Percentiles rank a stretch among this genome's conserved stretches.
Evolutionary conservation across 139 green algal species (phyloP).

Genomic region (Tetratostichococcus sp.): DNA sequence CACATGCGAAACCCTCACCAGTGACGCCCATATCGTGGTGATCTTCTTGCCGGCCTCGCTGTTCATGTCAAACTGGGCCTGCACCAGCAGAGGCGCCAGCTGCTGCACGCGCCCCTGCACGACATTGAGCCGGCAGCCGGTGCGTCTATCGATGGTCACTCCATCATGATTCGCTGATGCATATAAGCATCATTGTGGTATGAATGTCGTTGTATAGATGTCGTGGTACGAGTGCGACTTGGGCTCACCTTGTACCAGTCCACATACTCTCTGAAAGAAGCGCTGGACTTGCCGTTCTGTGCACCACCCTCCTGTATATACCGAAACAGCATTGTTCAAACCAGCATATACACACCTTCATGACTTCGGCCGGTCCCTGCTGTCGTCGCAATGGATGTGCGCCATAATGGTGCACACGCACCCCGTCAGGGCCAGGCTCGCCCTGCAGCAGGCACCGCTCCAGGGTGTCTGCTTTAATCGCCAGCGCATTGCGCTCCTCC

Average conservation of each 20-base stretch:
- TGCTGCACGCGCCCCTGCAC: neutral
- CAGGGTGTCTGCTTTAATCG: neutral
- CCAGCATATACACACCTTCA: too few relatives aligned
- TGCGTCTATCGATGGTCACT: too few relatives aligned
- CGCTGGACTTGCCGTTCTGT: neutral
- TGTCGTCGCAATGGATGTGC: too few relatives aligned
- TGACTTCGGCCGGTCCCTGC: too few relatives aligned
- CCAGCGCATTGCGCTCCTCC: neutral
- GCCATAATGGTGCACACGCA: neutral
- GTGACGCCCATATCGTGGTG: neutral
- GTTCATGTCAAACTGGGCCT: neutral
- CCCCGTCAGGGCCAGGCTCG: neutral
- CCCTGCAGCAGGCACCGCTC: slow-evolving; percentile 1
- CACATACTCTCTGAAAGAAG: neutral
- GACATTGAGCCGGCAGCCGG: too few relatives aligned
- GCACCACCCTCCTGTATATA: neutral
- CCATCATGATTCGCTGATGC: too few relatives aligned
- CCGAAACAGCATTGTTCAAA: too few relatives aligned
- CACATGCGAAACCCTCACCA: too few relatives aligned
- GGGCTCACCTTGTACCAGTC: neutral
- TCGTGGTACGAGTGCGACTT: too few relatives aligned
- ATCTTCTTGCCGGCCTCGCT: neutral
- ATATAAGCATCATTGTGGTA: too few relatives aligned
- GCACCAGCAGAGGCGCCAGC: neutral
- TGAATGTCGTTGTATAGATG: too few relatives aligned